Conservation (phyloP, 2,329 filamentous ascomycete species). For the Nectriaceae sp. region DNA sequence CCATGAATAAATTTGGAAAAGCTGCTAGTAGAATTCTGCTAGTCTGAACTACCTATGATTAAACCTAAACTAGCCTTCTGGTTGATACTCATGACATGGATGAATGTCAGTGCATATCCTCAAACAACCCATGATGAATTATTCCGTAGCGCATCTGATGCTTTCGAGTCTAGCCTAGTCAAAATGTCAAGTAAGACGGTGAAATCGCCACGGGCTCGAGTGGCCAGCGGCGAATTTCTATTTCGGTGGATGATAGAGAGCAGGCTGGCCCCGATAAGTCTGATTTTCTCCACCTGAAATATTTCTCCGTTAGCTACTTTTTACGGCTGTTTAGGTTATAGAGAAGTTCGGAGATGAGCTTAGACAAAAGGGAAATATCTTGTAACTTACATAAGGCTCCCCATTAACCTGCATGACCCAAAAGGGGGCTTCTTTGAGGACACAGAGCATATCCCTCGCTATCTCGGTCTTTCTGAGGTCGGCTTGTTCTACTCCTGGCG, state of each 20-base stretch:
- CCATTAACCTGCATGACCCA: slow-evolving; percentile 43
- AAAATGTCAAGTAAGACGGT: slow-evolving; percentile 42
- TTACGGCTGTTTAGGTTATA: too few relatives aligned
- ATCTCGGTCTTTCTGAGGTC: slow-evolving; percentile 44
- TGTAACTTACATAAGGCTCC: slow-evolving; percentile 38
- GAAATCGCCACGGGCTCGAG: slow-evolving; percentile 41
- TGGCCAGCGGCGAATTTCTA: slow-evolving; percentile 36
- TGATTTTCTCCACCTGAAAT: slow-evolving; percentile 41
- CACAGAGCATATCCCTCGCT: slow-evolving; percentile 42
- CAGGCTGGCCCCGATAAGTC: slow-evolving; percentile 40
- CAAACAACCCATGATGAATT: slow-evolving; percentile 21
- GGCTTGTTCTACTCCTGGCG: slow-evolving; percentile 31
- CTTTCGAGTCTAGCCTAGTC: slow-evolving; percentile 43
- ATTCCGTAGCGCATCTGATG: slow-evolving; percentile 41
- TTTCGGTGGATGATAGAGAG: slow-evolving; percentile 42
- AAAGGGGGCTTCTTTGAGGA: slow-evolving; percentile 43
- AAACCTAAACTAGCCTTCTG: too few relatives aligned
- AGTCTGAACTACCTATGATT: too few relatives aligned
- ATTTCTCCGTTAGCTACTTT: neutral
- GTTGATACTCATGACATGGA: too few relatives aligned
- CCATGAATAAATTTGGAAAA: too few relatives aligned
- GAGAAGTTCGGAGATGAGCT: neutral
- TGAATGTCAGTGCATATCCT: too few relatives aligned
- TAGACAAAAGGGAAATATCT: neutral
- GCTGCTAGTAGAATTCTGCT: too few relatives aligned